Conservation (phyloP, 148 eudicot species). For the Spergularia bocconei region DNA sequence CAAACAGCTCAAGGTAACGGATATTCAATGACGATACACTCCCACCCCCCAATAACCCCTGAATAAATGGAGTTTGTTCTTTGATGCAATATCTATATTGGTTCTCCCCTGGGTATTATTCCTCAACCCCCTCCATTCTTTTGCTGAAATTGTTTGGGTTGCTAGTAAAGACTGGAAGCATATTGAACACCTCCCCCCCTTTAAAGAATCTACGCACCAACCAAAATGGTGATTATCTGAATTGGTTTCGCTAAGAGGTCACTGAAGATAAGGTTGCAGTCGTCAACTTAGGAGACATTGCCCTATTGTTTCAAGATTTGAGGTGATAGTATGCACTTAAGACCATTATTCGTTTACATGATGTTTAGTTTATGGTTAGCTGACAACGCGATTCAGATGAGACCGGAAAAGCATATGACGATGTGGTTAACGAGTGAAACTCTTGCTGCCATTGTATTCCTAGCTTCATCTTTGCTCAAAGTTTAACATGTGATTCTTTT, state of each 20-base stretch:
- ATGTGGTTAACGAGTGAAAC: not conserved
- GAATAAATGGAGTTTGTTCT: not conserved
- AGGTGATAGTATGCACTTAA: not conserved
- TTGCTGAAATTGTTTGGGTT: not conserved
- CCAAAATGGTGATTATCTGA: too few relatives aligned
- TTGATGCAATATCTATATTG: not conserved
- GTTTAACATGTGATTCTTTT: not conserved
- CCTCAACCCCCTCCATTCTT: not conserved
- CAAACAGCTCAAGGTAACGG: slow-evolving; percentile 83
- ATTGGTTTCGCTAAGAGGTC: not conserved
- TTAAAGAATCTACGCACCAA: too few relatives aligned
- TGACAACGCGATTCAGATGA: not conserved
- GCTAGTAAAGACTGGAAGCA: not conserved
- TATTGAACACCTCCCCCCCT: too few relatives aligned
- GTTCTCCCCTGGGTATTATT: not conserved
- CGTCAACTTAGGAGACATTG: not conserved
- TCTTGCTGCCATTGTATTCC: not conserved
- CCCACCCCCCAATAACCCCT: not conserved
- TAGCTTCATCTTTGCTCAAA: not conserved
- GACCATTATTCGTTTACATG: not conserved
- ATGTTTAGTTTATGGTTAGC: not conserved
- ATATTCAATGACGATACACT: not conserved
- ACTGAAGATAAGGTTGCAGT: not conserved
- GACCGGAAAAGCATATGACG: not conserved
- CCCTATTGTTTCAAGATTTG: not conserved